Conservation (phyloP, 176 grass and related monocot genomes). For the Alloteropsis semialata region DNA sequence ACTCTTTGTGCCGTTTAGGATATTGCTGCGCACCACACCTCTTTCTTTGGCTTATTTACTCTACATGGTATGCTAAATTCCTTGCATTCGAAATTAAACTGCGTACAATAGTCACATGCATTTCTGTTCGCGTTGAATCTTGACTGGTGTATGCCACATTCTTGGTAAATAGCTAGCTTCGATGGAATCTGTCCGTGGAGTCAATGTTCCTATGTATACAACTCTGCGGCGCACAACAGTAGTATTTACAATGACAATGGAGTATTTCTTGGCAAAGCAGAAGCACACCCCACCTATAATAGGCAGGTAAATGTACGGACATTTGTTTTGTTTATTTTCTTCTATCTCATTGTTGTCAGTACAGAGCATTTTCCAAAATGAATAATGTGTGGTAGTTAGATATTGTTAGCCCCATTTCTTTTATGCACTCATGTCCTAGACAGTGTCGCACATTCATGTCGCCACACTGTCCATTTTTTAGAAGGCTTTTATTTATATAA, state of each 20-base stretch:
- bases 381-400: background rate
- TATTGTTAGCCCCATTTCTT: background rate
- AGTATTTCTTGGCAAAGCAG: slow-evolving; percentile 85
- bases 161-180: slow-evolving; percentile 82
- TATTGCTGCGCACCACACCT: slow-evolving; percentile 76
- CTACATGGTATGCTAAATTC: slow-evolving; percentile 77
- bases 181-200: slow-evolving; percentile 98
- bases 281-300: slow-evolving; percentile 85
- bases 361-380: background rate
- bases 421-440: background rate
- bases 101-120: background rate
- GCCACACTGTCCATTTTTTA: background rate
- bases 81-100: background rate
- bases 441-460: background rate
- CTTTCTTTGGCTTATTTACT: slow-evolving; percentile 97
- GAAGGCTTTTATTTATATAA: background rate
- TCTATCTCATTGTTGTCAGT: background rate
- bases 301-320: slow-evolving; percentile 64
- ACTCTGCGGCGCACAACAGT: slow-evolving; percentile 97
- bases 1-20: slow-evolving; percentile 72
- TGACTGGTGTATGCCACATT: slow-evolving; percentile 16
- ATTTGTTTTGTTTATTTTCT: slow-evolving; percentile 12
- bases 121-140: slow-evolving; percentile 25
- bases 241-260: slow-evolving; percentile 97
- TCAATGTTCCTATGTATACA: slow-evolving; percentile 99